These are phyloP conservation scores for Amorphotheca resinae DNA, from an alignment of 495 filamentous ascomycete species.

Conservation along the genomic window DNA sequence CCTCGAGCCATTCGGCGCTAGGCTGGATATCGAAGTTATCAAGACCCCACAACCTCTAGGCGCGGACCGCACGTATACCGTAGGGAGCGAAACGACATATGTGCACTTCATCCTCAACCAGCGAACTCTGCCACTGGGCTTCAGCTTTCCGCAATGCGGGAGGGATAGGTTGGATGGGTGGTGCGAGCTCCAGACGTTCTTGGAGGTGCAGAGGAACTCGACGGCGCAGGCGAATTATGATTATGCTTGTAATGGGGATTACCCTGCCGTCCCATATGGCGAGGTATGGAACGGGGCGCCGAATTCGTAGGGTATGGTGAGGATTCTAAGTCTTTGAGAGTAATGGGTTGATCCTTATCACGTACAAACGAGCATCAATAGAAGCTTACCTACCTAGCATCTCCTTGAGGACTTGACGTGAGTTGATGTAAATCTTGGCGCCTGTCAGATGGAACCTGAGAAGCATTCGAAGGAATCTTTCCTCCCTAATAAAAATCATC, in stretches of 20 bases:
- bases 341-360: too few relatives aligned
- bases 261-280: constrained; percentile 30
- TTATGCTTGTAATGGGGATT: constrained; percentile 41
- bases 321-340: too few relatives aligned
- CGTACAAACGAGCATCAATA: too few relatives aligned
- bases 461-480: too few relatives aligned
- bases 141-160: constrained; percentile 43
- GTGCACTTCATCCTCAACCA: constrained; percentile 56
- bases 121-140: constrained; percentile 45
- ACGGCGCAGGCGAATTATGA: constrained; percentile 35
- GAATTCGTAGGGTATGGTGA: neutral
- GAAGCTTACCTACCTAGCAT: too few relatives aligned
- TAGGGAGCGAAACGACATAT: constrained; percentile 35
- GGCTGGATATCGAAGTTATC: constrained; percentile 54
- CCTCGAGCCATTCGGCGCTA: constrained; percentile 46
- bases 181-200: constrained; percentile 47
- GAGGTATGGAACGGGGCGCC: constrained; percentile 30
- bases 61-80: constrained; percentile 28
- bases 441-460: too few relatives aligned
- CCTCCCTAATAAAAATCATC: too few relatives aligned
- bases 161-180: constrained; percentile 44
- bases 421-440: too few relatives aligned
- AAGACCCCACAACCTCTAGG: constrained; percentile 38
- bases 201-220: constrained; percentile 35
- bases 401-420: too few relatives aligned